Evolutionary conservation across 2,329 filamentous ascomycete species (phyloP), one percentile per base, ranked within the genome.

Genomic region (Trichophyton mentagrophytes): DNA sequence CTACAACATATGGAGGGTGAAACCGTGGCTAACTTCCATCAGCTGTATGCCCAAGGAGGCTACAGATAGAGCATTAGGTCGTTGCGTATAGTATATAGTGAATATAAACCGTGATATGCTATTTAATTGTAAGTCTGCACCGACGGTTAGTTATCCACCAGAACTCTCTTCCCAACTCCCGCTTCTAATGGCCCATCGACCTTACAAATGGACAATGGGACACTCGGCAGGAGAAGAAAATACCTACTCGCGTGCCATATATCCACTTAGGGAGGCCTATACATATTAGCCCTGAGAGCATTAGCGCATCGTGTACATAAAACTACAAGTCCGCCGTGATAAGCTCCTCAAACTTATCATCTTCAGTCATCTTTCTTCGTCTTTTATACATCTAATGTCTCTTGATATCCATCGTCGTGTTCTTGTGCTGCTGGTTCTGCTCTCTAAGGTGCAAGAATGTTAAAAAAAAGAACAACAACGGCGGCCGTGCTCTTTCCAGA

Each of bases 1-100:
- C 57, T 17, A 58, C 22, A 64, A 20, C 20, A 11, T 11, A 25
- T 9, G 6, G 17, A 7, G 17, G 59, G 63, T 3, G 36, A 42
- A 36, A 38, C 30, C 42, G 46, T 30, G 58, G n/a, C 46, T 57
- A 60, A 33, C 33, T 58, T 55, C 55, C 5, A 60, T 27, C 59
- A 82, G 80, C 69, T 90, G 87, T 72, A 85, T 90, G 81, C 89
- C 89, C 0, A 87, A 82, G 72, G 77, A 80, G 61, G 82, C 85
- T 56, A 85, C 82, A 53, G 77, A 83, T 62, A 83, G 80, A 68
- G 77, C 84, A 69, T 85, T 69, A 74, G 78, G 57, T 67, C 74
- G 67, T 70, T 73, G 63, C 66, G 71, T 36, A 27, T 36, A 55
- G 15, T n/a, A n/a, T n/a, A n/a, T 27, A 6, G 69, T 55, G 33